Evolutionary conservation across 139 green algal species (phyloP), one percentile per base, ranked within the genome.

Genomic region (Closterium sp.): DNA sequence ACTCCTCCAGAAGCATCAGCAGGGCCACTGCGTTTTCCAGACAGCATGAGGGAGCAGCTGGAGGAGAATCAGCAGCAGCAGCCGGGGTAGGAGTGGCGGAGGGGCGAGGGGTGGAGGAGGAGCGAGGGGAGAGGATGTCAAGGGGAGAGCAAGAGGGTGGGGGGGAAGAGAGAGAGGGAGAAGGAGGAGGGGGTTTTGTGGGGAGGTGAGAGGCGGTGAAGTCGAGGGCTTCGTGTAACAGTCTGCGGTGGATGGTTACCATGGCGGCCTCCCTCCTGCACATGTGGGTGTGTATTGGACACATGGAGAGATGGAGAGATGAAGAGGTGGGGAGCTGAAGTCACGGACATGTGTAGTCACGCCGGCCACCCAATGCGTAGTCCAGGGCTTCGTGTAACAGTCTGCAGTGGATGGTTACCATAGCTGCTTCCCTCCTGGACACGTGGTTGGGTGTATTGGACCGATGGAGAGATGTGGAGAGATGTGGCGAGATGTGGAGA

Each of bases 1-100:
- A 94, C 28, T 94, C 91, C 30, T 94, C 91, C 3, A 88, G 16
- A 21, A 94, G 88, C 88, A 93, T 86, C 25, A 94, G 83, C 32
- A 94, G 88, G 28, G 89, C 89, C 10, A 91, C 34, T 21, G 91
- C 66, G 66, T 94, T 94, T 9, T 84, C 34, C 9, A 90, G 43
- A 9, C 93, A 34, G 55, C 55, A 76, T 16, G 55, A 28, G 55
- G 55, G 16, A 4, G 55, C 55, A 76, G 12, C 55, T 28, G 55
- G 10, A 76, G 55, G 38, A 16, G 25, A 16, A 76, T 16, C 55
- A 76, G 55, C 55, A 76, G 16, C 55, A 76, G 55, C 55, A 76
- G 55, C 55, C 16, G 38, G 38, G 21, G 38, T 23, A 12, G 38
- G 10, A 76, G 55, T 76, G 55, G 55, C 10, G 55, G 55, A 16